phyloP scores from a whole-genome alignment of 495 filamentous ascomycete species.

The Darksidea phi region DNA sequence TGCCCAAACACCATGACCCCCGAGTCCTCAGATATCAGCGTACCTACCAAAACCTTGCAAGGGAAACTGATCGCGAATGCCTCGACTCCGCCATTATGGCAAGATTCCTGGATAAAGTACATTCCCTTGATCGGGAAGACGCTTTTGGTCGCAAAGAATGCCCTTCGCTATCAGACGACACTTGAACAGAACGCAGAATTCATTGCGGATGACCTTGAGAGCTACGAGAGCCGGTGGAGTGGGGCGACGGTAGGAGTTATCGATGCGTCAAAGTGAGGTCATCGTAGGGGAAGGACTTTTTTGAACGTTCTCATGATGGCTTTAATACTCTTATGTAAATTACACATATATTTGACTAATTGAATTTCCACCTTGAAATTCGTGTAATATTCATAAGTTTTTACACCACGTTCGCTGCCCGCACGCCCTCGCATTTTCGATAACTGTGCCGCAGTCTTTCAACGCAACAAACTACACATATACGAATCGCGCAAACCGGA shows the following conservation, averaged over 20 bases:
- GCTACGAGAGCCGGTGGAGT: background rate
- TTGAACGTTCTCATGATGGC: too few relatives aligned
- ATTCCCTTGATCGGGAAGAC: slow-evolving; percentile 26
- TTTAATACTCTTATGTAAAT: too few relatives aligned
- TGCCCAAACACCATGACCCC: slow-evolving; percentile 28
- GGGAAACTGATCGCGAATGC: slow-evolving; percentile 19
- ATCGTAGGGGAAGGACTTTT: too few relatives aligned
- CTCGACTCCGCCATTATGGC: slow-evolving; percentile 3
- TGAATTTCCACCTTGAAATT: too few relatives aligned
- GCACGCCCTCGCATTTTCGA: too few relatives aligned
- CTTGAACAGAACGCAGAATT: slow-evolving; percentile 27
- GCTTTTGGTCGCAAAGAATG: slow-evolving; percentile 23
- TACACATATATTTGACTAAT: too few relatives aligned
- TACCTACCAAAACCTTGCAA: slow-evolving; percentile 13
- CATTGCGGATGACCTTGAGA: slow-evolving; percentile 5
- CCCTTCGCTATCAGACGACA: slow-evolving; percentile 19
- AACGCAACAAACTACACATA: too few relatives aligned
- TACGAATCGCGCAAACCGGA: too few relatives aligned
- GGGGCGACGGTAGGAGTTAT: background rate
- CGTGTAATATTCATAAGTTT: too few relatives aligned
- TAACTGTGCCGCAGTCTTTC: too few relatives aligned
- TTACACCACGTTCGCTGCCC: too few relatives aligned
- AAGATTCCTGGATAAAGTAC: slow-evolving; percentile 29
- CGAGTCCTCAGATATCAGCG: slow-evolving; percentile 22
- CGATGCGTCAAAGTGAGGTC: background rate